phyloP scores from a whole-genome alignment of 495 filamentous ascomycete genomes.

The Lasiosphaeria miniovina region DNA sequence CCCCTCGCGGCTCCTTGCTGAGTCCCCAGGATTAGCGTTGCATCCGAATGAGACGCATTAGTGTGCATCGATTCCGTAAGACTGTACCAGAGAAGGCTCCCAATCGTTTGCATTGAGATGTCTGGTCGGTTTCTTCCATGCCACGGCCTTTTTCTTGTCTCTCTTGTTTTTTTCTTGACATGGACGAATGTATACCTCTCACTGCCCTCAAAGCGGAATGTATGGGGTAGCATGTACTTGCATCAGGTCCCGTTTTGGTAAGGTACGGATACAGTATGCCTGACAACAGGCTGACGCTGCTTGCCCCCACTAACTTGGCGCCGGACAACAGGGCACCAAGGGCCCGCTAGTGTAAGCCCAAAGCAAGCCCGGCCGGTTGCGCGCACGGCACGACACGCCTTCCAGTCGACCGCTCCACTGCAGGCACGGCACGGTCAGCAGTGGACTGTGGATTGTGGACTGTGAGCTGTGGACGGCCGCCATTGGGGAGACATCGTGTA shows the following conservation, averaged over 20 bases:
- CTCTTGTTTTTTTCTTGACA: neutral
- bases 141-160: neutral
- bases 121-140: neutral
- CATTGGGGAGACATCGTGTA: conserved; percentile 8
- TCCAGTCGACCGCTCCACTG: conserved; percentile 4
- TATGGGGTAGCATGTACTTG: too few species aligned
- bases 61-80: conserved; percentile 4
- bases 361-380: neutral
- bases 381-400: conserved; percentile 5
- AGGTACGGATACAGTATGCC: too few species aligned
- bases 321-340: neutral
- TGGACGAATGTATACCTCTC: too few species aligned
- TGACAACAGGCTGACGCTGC: too few species aligned
- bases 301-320: neutral
- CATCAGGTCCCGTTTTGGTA: too few species aligned
- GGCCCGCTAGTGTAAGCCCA: neutral
- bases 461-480: neutral
- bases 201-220: too few species aligned
- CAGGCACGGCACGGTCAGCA: conserved; percentile 12
- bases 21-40: conserved; percentile 16
- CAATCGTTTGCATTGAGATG: neutral
- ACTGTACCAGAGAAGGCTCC: neutral
- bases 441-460: neutral
- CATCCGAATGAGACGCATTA: conserved; percentile 27
- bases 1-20: conserved; percentile 4